Evolutionary conservation across 495 filamentous ascomycete species (phyloP), one percentile per base, ranked within the genome.

Genomic region (Amniculicola lignicola): DNA sequence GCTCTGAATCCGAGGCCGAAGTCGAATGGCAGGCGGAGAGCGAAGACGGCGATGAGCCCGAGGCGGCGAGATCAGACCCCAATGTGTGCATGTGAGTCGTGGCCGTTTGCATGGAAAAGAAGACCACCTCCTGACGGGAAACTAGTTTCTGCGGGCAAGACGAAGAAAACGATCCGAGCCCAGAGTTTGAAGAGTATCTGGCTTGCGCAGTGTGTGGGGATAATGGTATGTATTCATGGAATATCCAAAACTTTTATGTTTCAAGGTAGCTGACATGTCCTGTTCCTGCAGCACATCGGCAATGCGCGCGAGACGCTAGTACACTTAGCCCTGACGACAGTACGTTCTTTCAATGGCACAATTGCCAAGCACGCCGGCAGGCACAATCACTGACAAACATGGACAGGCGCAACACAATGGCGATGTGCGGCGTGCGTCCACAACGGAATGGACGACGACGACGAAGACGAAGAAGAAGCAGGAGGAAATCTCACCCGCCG

Each of bases 161-260:
- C 63, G 90, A 95, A 71, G 88, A 92, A 46, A 74, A 93, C 58
- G 90, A 95, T 58, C 88, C 90, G 5, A 83, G 80, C 57, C 86
- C 87, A 52, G 91, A 95, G 54, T 96, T 87, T 68, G 93, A 97
- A 71, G 77, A 86, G 52, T 90, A 86, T 67, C 75, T 97, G 36
- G 74, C 86, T 48, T 96, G 92, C 69, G 73, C 71, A 52, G 79
- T 84, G 54, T 97, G 93, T 71, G 87, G 83, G 47, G 88, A 95
- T 69, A 89, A 95, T 74, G 86, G 92, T 97, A 73, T 55, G 63
- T 48, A 53, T 67, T 67, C 55, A 21, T 49, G 23, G 41, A 46
- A 35, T 23, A 59, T 56, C 31, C 37, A 6, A 40, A 54, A 64
- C 54, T 64, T 62, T 55, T 57, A 65, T 23, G 44, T 33, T 54